phyloP scores from a whole-genome alignment of 768 basidiomycete genomes.

The Hygrocybe punicea region DNA sequence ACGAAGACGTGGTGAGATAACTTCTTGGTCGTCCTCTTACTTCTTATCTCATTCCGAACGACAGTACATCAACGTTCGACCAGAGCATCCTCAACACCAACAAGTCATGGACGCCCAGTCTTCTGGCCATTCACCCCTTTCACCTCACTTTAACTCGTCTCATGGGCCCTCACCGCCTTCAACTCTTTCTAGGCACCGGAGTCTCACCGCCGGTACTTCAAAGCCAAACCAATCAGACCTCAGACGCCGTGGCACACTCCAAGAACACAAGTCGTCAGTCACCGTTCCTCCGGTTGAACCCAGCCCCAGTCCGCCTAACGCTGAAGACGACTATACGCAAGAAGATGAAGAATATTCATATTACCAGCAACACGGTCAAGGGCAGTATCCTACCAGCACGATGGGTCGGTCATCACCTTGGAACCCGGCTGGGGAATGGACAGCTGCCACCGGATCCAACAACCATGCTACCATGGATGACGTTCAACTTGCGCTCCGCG shows the following conservation, averaged over 20 bases:
- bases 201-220: slow-evolving; percentile 59
- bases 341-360: slow-evolving; percentile 11
- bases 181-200: slow-evolving; percentile 75
- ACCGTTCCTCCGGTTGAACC: slow-evolving; percentile 6
- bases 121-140: slow-evolving; percentile 53
- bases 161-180: slow-evolving; percentile 70
- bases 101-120: slow-evolving; percentile 46
- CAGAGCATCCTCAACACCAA: slow-evolving; percentile 39
- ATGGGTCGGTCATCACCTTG: slow-evolving; percentile 67
- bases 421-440: slow-evolving; percentile 61
- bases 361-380: slow-evolving; percentile 26
- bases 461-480: slow-evolving; percentile 58
- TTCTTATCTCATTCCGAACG: slow-evolving; percentile 12
- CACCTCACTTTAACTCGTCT: slow-evolving; percentile 54
- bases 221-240: slow-evolving; percentile 52
- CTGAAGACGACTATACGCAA: slow-evolving; percentile 46
- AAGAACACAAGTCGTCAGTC: slow-evolving; percentile 39
- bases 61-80: slow-evolving; percentile 21
- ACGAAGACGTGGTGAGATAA: slow-evolving; percentile 63
- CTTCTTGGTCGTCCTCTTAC: slow-evolving; percentile 12
- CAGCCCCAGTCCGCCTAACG: slow-evolving; percentile 26
- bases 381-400: slow-evolving; percentile 52
- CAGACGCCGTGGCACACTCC: slow-evolving; percentile 74
- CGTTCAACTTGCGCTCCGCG: slow-evolving; percentile 67
- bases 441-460: slow-evolving; percentile 32